A percentile compares a stretch with the other conserved stretches of the same genome.
These are phyloP conservation scores for Ophiosphaerella narmari DNA, from an alignment of 2,329 filamentous ascomycete species.

Conservation along the genomic window DNA sequence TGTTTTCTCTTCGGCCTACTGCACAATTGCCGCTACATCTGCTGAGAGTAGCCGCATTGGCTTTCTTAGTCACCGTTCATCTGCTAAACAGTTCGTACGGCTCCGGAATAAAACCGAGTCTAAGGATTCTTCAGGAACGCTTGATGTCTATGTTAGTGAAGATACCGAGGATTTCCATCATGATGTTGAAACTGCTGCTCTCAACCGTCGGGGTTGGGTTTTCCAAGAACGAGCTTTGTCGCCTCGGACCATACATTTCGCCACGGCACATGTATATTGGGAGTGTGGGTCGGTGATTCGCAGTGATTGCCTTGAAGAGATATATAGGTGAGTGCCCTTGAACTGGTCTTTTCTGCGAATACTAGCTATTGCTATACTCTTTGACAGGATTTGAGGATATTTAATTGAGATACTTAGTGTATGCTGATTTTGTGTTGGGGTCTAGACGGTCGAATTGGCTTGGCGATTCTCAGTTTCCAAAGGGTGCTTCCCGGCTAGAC, in stretches of 20 bases:
- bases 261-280: constrained; percentile 25
- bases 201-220: constrained; percentile 11
- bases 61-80: neutral
- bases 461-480: constrained; percentile 6
- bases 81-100: neutral
- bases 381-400: no score
- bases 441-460: constrained; percentile 2
- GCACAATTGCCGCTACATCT: constrained; percentile 6
- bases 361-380: no score
- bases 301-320: constrained; percentile 8
- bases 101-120: neutral
- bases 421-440: neutral
- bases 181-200: constrained; percentile 6
- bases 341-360: constrained; percentile 2
- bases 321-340: constrained; percentile 6
- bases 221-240: constrained; percentile 27
- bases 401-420: no score
- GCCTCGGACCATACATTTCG: constrained; percentile 25
- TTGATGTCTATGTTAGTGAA: constrained; percentile 3
- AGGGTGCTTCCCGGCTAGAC: neutral
- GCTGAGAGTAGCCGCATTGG: constrained; percentile 1
- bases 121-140: neutral
- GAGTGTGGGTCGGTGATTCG: constrained; percentile 22
- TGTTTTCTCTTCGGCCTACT: constrained; percentile 5
- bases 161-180: constrained; percentile 3